Base-by-base conservation (phyloP, 2,329 filamentous ascomycete species). In the Botrytis sinoallii region DNA sequence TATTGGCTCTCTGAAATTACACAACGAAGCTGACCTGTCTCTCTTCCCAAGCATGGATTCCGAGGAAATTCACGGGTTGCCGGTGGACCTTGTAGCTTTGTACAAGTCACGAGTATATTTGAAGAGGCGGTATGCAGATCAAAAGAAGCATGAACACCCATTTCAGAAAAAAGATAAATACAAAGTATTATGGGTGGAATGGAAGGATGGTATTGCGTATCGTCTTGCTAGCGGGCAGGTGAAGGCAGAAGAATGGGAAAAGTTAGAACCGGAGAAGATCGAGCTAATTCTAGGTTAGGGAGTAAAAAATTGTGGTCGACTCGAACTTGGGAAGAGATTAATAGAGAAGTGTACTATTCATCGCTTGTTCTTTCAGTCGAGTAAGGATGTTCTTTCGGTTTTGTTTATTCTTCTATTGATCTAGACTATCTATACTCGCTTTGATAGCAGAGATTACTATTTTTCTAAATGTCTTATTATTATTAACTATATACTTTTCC, bases 111-210 rank as follows among this genome's bases (percentile, higher is more conserved):
- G 48, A 55, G 25, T n/a, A 55, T n/a, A 55, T 55, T 55, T 25
- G 10, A 55, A n/a, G 48, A 55, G 25, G 25, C n/a, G 25, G 48
- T 14, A 55, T 14, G 48, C 9, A 55, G 25, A 0, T 14, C 2
- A n/a, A 55, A 0, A 14, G 48, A n/a, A 1, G 14, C 14, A n/a
- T 55, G 48, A 14, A 1, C 48, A 55, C 12, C 48, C 25, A 52
- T 52, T 52, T 2, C 22, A n/a, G 14, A 52, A 25, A 12, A 10
- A 52, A 52, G 22, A n/a, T n/a, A 3, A n/a, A 14, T 52, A n/a
- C 14, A 52, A 52, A 55, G 48, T 55, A 55, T 55, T 63, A 63
- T 63, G 60, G 60, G 38, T 63, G 60, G 60, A 63, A 35, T 63
- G 60, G 60, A 64, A 25, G 35, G 35, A n/a, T 25, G 60, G 29